A percentile compares a stretch with the other conserved stretches of the same genome.
phyloP scores from a whole-genome alignment of 73 alveolate species.

The Paramecium sexaurelia region DNA sequence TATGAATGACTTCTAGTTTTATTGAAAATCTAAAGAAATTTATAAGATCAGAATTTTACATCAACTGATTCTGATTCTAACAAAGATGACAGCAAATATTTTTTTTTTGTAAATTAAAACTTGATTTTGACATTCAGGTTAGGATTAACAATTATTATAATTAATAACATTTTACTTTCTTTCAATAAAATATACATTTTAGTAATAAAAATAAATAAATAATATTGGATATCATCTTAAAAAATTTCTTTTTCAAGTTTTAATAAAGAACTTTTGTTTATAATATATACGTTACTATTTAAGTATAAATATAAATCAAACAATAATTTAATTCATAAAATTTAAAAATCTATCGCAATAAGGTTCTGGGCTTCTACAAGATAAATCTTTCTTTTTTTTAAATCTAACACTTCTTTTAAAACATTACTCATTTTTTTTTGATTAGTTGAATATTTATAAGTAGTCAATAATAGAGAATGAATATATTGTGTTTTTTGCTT shows the following conservation, averaged over 20 bases:
- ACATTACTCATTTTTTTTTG: background rate
- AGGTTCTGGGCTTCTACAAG: conserved; percentile 8
- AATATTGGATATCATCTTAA: background rate
- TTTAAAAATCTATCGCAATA: background rate
- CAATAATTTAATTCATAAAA: background rate
- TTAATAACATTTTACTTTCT: background rate
- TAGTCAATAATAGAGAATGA: conserved; percentile 2
- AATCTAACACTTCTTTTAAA: background rate
- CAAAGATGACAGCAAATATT: background rate
- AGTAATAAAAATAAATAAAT: too few relatives aligned
- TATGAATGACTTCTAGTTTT: background rate
- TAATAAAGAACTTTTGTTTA: too few relatives aligned
- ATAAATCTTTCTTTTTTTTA: background rate
- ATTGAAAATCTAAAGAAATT: background rate
- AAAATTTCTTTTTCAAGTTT: too few relatives aligned
- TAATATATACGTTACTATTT: too few relatives aligned
- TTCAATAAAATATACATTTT: too few relatives aligned
- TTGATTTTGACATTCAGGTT: background rate
- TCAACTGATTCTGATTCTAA: background rate
- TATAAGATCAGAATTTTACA: background rate
- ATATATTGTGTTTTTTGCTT: background rate
- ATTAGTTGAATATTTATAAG: background rate
- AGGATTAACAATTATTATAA: background rate
- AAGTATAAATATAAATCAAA: background rate
- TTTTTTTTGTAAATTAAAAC: background rate